These are phyloP conservation scores for Metarhizium rileyi DNA, from an alignment of 2,329 filamentous ascomycete species.

Conservation along the genomic window DNA sequence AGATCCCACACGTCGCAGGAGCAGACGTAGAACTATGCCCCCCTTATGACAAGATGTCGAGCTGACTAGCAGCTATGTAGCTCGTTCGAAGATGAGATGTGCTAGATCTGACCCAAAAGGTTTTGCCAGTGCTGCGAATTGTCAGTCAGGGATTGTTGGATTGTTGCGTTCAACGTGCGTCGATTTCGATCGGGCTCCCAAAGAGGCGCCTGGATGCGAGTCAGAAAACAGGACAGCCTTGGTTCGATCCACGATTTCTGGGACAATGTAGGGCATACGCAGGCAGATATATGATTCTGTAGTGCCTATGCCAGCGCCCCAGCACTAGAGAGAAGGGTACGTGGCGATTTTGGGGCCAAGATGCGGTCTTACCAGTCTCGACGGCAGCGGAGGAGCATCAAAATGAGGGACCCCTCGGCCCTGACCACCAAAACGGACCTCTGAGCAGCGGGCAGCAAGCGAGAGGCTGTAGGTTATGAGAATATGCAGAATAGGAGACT, in stretches of 20 bases:
- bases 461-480: background rate
- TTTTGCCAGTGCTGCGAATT: background rate
- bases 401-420: constrained; percentile 3
- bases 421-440: background rate
- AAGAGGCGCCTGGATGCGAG: constrained; percentile 7
- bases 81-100: background rate
- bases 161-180: background rate
- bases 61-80: background rate
- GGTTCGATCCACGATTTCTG: constrained; percentile 1
- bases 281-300: background rate
- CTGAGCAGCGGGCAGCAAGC: background rate
- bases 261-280: background rate
- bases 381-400: background rate
- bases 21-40: constrained; percentile 10
- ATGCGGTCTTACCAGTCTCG: constrained; percentile 3
- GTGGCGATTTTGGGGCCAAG: background rate
- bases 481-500: background rate
- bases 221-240: constrained; percentile 15
- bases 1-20: constrained; percentile 11
- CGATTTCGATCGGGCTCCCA: constrained; percentile 17
- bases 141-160: background rate
- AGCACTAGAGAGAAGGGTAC: background rate
- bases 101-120: background rate
- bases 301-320: background rate
- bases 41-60: constrained; percentile 5